phyloP scores from a whole-genome alignment of 225 moss, liverwort and hornwort species.

The Lunularia cruciata region DNA sequence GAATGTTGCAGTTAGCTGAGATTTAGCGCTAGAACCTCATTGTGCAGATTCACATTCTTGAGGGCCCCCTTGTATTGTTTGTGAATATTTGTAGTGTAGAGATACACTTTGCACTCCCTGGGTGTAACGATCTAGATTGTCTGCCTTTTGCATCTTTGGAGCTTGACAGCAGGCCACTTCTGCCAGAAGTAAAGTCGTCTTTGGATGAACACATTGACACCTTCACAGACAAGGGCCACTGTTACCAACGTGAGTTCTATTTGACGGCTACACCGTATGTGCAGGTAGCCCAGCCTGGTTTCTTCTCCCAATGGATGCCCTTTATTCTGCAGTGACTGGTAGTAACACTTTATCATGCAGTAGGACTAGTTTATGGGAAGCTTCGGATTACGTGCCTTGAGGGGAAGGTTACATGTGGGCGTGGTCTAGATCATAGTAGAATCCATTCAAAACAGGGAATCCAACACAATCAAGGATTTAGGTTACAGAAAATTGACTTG shows the following conservation, averaged over 20 bases:
- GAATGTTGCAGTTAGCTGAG: slow-evolving; percentile 21
- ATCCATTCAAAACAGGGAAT: slow-evolving; percentile 14
- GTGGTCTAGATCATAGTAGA: slow-evolving; percentile 13
- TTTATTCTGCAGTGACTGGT: slow-evolving; percentile 23
- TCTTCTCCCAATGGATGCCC: slow-evolving; percentile 30
- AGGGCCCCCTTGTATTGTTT: slow-evolving; percentile 39
- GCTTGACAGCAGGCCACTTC: slow-evolving; percentile 22
- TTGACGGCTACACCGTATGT: slow-evolving; percentile 31
- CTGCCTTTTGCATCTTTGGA: slow-evolving; percentile 26
- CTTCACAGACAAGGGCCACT: slow-evolving; percentile 20
- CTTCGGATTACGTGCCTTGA: slow-evolving; percentile 12
- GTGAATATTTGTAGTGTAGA: slow-evolving; percentile 45
- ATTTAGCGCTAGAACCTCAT: slow-evolving; percentile 30
- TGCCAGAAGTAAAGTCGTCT: slow-evolving; percentile 16
- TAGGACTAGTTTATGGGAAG: slow-evolving; percentile 12
- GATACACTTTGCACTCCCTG: slow-evolving; percentile 15
- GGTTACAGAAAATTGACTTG: slow-evolving; percentile 24
- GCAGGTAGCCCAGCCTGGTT: slow-evolving; percentile 43
- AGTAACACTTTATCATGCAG: slow-evolving; percentile 22
- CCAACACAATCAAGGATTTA: slow-evolving; percentile 20
- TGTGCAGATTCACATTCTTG: slow-evolving; percentile 50
- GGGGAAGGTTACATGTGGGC: slow-evolving; percentile 8
- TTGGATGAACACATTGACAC: slow-evolving; percentile 3
- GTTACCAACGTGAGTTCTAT: slow-evolving; percentile 15
- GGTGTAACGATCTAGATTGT: slow-evolving; percentile 19